Evolutionary conservation across 805 yeast genomes (phyloP).

Genomic region (Naumovozyma castellii): DNA sequence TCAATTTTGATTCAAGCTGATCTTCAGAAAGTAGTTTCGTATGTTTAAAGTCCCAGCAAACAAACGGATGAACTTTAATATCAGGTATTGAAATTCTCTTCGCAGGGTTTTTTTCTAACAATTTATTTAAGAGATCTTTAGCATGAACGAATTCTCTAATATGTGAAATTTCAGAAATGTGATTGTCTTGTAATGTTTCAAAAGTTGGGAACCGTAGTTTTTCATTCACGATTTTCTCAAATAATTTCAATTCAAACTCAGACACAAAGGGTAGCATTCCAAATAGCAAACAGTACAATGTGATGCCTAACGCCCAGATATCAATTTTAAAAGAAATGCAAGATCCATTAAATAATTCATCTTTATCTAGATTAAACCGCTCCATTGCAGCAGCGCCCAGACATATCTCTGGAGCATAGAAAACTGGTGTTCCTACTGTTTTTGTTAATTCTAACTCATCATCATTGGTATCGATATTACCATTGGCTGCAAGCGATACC

Average conservation of each 20-base stretch:
- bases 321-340: slow-evolving; percentile 76
- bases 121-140: slow-evolving; percentile 47
- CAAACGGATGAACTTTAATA: slow-evolving; percentile 71
- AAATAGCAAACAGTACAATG: slow-evolving; percentile 76
- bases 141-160: slow-evolving; percentile 39
- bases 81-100: slow-evolving; percentile 60
- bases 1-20: slow-evolving; percentile 13
- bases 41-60: slow-evolving; percentile 34
- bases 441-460: slow-evolving; percentile 80
- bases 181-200: slow-evolving; percentile 17
- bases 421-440: slow-evolving; percentile 97
- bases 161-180: slow-evolving; percentile 25
- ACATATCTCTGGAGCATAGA: slow-evolving; percentile 90
- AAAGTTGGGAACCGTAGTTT: slow-evolving; percentile 48
- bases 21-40: slow-evolving; percentile 7
- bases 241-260: slow-evolving; percentile 61
- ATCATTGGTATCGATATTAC: slow-evolving; percentile 8
- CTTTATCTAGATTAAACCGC: slow-evolving; percentile 12
- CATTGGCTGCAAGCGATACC: slow-evolving; percentile 49
- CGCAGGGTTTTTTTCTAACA: slow-evolving; percentile 63
- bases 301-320: slow-evolving; percentile 96
- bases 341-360: slow-evolving; percentile 27
- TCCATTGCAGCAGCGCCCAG: slow-evolving; percentile 34
- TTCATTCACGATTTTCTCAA: slow-evolving; percentile 66
- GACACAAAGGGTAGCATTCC: slow-evolving; percentile 84